Conservation (phyloP, 805 yeast genomes). For the Wickerhamiella allomyrinae region DNA sequence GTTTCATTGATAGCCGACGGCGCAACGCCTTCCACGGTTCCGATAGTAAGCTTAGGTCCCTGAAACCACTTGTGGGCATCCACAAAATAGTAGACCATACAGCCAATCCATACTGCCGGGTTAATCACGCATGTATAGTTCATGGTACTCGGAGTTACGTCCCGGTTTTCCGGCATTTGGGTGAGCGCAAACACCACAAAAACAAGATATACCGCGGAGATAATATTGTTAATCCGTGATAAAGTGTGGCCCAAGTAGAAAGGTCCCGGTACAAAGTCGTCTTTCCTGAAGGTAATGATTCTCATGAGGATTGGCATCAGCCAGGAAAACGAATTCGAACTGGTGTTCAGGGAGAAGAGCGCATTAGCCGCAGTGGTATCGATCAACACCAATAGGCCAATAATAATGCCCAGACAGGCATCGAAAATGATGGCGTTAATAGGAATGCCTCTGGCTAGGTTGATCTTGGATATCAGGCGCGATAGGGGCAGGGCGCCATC, state of each 20-base stretch:
- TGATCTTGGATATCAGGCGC: constrained; percentile 39
- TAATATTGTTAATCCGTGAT: constrained; percentile 33
- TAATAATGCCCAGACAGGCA: constrained; percentile 31
- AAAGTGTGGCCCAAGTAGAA: constrained; percentile 42
- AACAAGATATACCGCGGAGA: constrained; percentile 35
- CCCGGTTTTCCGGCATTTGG: constrained; percentile 42
- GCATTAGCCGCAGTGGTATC: constrained; percentile 50
- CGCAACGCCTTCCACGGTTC: constrained; percentile 29
- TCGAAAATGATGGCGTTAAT: constrained; percentile 47
- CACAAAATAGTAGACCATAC: constrained; percentile 35
- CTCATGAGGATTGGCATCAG: constrained; percentile 39
- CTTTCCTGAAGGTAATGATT: constrained; percentile 31
- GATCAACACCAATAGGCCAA: constrained; percentile 46
- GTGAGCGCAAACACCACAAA: constrained; percentile 39
- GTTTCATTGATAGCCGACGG: background rate
- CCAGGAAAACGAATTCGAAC: constrained; percentile 53
- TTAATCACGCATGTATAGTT: constrained; percentile 57
- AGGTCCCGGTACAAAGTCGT: constrained; percentile 49
- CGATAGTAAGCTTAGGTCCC: constrained; percentile 34
- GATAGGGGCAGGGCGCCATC: constrained; percentile 62
- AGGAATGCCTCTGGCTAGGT: constrained; percentile 46
- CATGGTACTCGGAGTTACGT: constrained; percentile 33
- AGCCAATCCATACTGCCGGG: constrained; percentile 42
- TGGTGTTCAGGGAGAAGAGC: constrained; percentile 46
- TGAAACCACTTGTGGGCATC: constrained; percentile 39